Conservation (phyloP, 2,329 filamentous ascomycete species). For the Penicillium sp. region DNA sequence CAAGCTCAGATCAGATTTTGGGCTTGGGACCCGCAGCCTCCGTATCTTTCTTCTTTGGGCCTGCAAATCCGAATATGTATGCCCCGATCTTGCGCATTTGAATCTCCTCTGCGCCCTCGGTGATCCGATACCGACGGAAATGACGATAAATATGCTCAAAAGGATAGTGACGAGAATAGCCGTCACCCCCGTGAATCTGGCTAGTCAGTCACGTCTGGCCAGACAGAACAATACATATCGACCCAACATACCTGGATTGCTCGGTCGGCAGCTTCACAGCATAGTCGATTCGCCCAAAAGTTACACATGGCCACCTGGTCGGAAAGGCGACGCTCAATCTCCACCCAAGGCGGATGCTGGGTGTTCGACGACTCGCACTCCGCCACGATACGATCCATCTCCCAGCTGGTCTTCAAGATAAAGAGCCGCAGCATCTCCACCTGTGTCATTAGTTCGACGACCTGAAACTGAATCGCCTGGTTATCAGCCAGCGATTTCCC, state of each 20-base stretch:
- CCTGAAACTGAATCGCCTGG: slow-evolving; percentile 61
- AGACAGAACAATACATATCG: too few relatives aligned
- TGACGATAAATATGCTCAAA: slow-evolving; percentile 66
- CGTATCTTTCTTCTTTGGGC: slow-evolving; percentile 16
- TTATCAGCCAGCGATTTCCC: slow-evolving; percentile 41
- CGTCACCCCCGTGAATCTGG: slow-evolving; percentile 54
- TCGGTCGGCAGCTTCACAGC: slow-evolving; percentile 58
- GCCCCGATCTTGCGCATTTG: slow-evolving; percentile 63
- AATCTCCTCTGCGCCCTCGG: slow-evolving; percentile 62
- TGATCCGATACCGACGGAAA: slow-evolving; percentile 61
- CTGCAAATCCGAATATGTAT: slow-evolving; percentile 52
- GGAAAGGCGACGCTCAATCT: slow-evolving; percentile 57
- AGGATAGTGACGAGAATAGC: slow-evolving; percentile 56
- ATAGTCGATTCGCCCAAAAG: slow-evolving; percentile 61
- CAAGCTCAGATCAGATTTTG: slow-evolving; percentile 10
- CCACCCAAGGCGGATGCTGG: slow-evolving; percentile 42
- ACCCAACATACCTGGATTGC: slow-evolving; percentile 52
- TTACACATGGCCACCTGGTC: slow-evolving; percentile 65
- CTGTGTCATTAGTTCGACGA: slow-evolving; percentile 61
- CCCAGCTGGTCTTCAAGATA: slow-evolving; percentile 58
- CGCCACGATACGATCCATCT: slow-evolving; percentile 53
- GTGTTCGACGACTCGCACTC: slow-evolving; percentile 28
- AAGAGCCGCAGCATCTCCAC: slow-evolving; percentile 59
- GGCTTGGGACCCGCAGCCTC: slow-evolving; percentile 5
- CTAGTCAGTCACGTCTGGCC: background rate